Base-by-base conservation (phyloP, 2,329 filamentous ascomycete species). In the Nemania diffusa region DNA sequence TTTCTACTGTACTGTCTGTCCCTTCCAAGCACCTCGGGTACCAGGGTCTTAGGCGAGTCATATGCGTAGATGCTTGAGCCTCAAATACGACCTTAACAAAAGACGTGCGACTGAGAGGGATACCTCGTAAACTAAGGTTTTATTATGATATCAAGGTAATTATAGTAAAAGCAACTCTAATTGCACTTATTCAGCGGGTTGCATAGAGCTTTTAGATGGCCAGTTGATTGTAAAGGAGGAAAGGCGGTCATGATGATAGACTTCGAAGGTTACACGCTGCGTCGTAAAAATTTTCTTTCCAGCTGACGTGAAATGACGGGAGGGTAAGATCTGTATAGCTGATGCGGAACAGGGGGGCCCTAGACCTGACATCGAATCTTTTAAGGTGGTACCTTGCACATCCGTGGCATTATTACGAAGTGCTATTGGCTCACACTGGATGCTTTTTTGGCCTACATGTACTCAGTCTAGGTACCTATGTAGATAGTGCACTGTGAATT, bases 231-330 rank as follows among this genome's bases (percentile, higher is more conserved):
- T 46, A 3, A 24, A 5, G 20, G n/a, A 46, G n/a, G 6, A 11
- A 2, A 46, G 34, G 15, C 15, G 34, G 24, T 51, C 20, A 13
- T 51, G 11, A 17, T 27, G 48, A 51, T 51, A 51, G 27, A 22
- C 6, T 22, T 27, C 9, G 26, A 51, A 15, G 5, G 27, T 22
- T 40, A 20, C 15, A 32, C 17, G 26, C 26, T 64, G 46, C 57
- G 57, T 8, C 37, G 17, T 32, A 56, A 64, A 67, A 64, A 51
- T 24, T 64, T 66, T 67, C 42, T 13, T 9, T 44, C 40, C 65
- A 64, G 65, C 42, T 67, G 65, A 67, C 60, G 57, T 34, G 50
- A 67, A 67, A 67, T 67, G 60, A 67, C 65, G 65, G 65, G 64
- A 40, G 34, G 9, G 34, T 40, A 48, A 64, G 65, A 64, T 67